phyloP scores from a whole-genome alignment of 108 stramenopile species.

The Nitzschia sp. region DNA sequence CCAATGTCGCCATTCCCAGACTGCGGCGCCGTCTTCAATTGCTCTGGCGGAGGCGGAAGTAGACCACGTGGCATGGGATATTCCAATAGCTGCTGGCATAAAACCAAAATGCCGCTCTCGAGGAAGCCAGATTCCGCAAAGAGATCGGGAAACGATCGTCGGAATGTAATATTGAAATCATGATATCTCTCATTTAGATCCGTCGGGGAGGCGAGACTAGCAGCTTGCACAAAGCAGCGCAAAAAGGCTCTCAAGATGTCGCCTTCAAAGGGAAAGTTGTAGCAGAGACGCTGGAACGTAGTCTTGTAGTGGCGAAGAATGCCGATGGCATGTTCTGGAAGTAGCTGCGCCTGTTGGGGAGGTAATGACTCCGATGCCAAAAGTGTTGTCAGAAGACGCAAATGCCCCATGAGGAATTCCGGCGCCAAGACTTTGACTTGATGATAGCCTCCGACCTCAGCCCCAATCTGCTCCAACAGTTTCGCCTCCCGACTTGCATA shows the following conservation, averaged over 20 bases:
- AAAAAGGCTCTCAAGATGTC: slow-evolving; percentile 29
- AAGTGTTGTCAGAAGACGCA: slow-evolving; percentile 36
- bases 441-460: slow-evolving; percentile 8
- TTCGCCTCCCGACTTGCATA: slow-evolving; percentile 40
- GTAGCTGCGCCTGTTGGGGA: background rate
- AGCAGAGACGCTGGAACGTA: slow-evolving; percentile 30
- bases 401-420: slow-evolving; percentile 37
- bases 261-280: slow-evolving; percentile 31
- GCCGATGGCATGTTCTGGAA: slow-evolving; percentile 11
- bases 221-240: slow-evolving; percentile 17
- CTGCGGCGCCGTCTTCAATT: background rate
- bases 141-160: background rate
- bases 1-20: background rate
- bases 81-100: slow-evolving; percentile 31
- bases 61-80: slow-evolving; percentile 27
- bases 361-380: slow-evolving; percentile 17
- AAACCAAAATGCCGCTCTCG: slow-evolving; percentile 28
- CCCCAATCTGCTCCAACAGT: background rate
- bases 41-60: slow-evolving; percentile 15
- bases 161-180: background rate
- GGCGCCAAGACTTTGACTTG: slow-evolving; percentile 27
- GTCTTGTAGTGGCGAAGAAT: slow-evolving; percentile 19
- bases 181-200: background rate
- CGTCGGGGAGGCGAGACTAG: slow-evolving; percentile 4
- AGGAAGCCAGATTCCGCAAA: slow-evolving; percentile 10